Conservation (phyloP, 352 stramenopile species). For the Phytophthora fragariaefolia region DNA sequence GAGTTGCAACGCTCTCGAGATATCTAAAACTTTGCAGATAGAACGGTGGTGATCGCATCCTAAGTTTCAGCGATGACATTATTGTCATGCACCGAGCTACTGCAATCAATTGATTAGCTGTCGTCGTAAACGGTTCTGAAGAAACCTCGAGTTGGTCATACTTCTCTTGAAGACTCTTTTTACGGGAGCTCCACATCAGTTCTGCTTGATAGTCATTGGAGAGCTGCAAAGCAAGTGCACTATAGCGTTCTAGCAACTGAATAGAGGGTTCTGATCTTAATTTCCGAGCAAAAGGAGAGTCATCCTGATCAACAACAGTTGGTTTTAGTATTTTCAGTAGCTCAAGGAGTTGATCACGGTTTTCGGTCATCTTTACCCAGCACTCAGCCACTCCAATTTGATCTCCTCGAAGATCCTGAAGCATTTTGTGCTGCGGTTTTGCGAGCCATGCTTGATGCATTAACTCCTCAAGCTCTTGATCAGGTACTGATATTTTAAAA, state of each 20-base stretch:
- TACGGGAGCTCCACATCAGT: slow-evolving; percentile 13
- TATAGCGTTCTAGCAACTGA: slow-evolving; percentile 28
- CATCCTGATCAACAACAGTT: background rate
- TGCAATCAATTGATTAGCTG: slow-evolving; percentile 15
- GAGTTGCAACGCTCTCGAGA: slow-evolving; percentile 26
- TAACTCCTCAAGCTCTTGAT: slow-evolving; percentile 15
- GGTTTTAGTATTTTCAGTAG: slow-evolving; percentile 19
- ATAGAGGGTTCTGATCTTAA: slow-evolving; percentile 7
- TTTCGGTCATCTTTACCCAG: slow-evolving; percentile 21
- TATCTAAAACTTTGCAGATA: slow-evolving; percentile 42
- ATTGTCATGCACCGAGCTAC: slow-evolving; percentile 29
- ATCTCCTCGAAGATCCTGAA: slow-evolving; percentile 26
- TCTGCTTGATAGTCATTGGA: slow-evolving; percentile 26
- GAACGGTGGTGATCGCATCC: slow-evolving; percentile 21
- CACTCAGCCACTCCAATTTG: slow-evolving; percentile 21
- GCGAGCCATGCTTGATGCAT: slow-evolving; percentile 5
- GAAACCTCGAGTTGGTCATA: slow-evolving; percentile 1
- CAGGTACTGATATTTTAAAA: slow-evolving; percentile 24
- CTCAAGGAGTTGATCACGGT: slow-evolving; percentile 11
- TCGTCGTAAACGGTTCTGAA: background rate
- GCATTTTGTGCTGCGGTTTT: slow-evolving; percentile 12
- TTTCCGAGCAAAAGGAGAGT: slow-evolving; percentile 29
- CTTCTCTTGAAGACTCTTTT: slow-evolving; percentile 10
- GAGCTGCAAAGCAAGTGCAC: slow-evolving; percentile 19
- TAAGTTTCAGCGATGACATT: slow-evolving; percentile 24